These are phyloP conservation scores for Cornus kousa DNA, from an alignment of 148 eudicot genomes.

Conservation along the genomic window DNA sequence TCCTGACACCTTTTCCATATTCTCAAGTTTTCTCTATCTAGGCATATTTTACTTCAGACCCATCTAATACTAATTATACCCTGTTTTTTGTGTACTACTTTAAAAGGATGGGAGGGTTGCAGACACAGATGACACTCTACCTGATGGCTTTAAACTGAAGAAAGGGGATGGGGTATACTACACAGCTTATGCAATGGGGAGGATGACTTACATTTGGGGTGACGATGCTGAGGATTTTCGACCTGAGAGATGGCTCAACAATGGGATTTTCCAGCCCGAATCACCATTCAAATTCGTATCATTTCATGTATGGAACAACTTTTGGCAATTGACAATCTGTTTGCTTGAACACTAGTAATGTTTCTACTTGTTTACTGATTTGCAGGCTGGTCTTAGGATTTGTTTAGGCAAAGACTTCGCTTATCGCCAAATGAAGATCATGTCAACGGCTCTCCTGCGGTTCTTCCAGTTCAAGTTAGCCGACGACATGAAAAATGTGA, in stretches of 20 bases:
- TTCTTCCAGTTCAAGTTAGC: constrained; percentile 55
- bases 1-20: no score
- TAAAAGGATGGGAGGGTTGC: constrained; percentile 67
- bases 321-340: neutral
- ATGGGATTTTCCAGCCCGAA: constrained; percentile 69
- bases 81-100: neutral
- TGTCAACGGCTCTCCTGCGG: constrained; percentile 45
- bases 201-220: constrained; percentile 74
- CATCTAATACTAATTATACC: neutral
- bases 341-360: neutral
- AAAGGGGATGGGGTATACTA: constrained; percentile 65
- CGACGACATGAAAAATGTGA: constrained; percentile 41
- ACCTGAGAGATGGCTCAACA: constrained; percentile 80
- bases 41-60: neutral
- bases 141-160: constrained; percentile 58
- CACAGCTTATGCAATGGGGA: constrained; percentile 69
- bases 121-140: constrained; percentile 56
- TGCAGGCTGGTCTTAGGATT: constrained; percentile 73
- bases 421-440: constrained; percentile 82
- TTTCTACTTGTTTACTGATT: neutral
- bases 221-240: constrained; percentile 74
- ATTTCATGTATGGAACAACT: constrained; percentile 49
- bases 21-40: no score
- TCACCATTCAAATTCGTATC: constrained; percentile 79
- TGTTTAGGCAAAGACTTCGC: constrained; percentile 86